Conservation (phyloP, 768 basidiomycete genomes). For the Wakefieldia striispora region DNA sequence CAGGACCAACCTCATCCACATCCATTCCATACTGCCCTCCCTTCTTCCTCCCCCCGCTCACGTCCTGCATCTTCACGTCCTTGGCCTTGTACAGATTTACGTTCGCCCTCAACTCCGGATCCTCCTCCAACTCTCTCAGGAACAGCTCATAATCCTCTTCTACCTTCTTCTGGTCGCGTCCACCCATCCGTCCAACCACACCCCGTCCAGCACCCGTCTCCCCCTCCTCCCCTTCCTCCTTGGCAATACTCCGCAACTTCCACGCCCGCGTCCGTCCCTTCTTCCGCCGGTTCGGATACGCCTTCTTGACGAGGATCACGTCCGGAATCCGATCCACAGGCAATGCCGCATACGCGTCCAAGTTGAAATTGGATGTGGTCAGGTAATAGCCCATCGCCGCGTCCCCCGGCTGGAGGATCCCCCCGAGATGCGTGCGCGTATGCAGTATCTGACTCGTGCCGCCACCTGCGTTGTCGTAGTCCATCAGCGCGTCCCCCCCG, state of each 20-base stretch:
- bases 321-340: constrained; percentile 74
- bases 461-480: constrained; percentile 58
- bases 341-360: constrained; percentile 74
- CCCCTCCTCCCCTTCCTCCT: constrained; percentile 85
- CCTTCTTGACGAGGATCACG: constrained; percentile 90
- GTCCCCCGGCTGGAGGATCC: constrained; percentile 91
- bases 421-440: constrained; percentile 95
- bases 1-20: constrained; percentile 49
- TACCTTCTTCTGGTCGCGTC: constrained; percentile 87
- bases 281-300: constrained; percentile 91
- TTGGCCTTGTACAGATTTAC: constrained; percentile 85
- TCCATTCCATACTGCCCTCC: constrained; percentile 52
- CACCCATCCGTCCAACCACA: constrained; percentile 88
- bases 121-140: constrained; percentile 91
- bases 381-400: constrained; percentile 90
- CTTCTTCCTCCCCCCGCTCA: constrained; percentile 20
- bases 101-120: constrained; percentile 81
- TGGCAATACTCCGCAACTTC: constrained; percentile 90
- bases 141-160: constrained; percentile 97
- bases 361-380: constrained; percentile 90
- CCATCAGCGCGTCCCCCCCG: constrained; percentile 55
- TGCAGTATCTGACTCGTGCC: constrained; percentile 80
- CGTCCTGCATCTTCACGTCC: constrained; percentile 52
- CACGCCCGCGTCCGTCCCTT: constrained; percentile 83
- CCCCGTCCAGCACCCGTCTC: constrained; percentile 76